phyloP scores from a whole-genome alignment of 2,329 filamentous ascomycete genomes.

The Phyllachora maydis region DNA sequence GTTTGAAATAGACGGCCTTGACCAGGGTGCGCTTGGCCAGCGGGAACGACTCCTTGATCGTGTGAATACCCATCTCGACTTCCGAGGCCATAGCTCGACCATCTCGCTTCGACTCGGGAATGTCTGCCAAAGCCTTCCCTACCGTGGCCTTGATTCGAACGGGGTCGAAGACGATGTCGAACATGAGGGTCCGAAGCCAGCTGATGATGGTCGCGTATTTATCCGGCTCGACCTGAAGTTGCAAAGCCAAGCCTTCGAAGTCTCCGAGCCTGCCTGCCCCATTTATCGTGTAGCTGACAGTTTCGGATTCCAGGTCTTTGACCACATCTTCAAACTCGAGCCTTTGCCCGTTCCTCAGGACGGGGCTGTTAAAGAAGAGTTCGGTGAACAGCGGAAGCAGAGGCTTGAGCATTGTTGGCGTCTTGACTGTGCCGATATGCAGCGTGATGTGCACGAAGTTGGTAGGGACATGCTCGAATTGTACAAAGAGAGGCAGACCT shows the following conservation, averaged over 20 bases:
- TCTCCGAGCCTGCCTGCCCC: slow-evolving; percentile 51
- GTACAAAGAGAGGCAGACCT: slow-evolving; percentile 65
- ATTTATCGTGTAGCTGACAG: slow-evolving; percentile 61
- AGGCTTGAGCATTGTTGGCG: slow-evolving; percentile 70
- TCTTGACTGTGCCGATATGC: slow-evolving; percentile 54
- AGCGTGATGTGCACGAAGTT: slow-evolving; percentile 80
- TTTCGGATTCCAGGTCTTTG: slow-evolving; percentile 76
- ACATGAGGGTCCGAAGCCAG: slow-evolving; percentile 75
- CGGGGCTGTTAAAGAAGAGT: slow-evolving; percentile 87
- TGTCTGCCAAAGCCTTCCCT: slow-evolving; percentile 71
- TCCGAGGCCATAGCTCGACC: slow-evolving; percentile 48
- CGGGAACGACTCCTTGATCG: slow-evolving; percentile 53
- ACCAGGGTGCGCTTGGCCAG: slow-evolving; percentile 69
- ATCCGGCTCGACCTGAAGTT: slow-evolving; percentile 69
- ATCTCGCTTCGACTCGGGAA: slow-evolving; percentile 79
- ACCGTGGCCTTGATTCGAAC: slow-evolving; percentile 40
- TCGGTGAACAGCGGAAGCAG: slow-evolving; percentile 68
- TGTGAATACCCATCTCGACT: slow-evolving; percentile 60
- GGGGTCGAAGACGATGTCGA: slow-evolving; percentile 72
- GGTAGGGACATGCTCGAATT: slow-evolving; percentile 86
- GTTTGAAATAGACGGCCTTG: slow-evolving; percentile 70
- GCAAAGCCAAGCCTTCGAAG: slow-evolving; percentile 60
- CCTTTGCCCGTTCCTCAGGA: slow-evolving; percentile 52
- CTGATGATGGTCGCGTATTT: slow-evolving; percentile 68
- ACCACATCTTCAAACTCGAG: slow-evolving; percentile 86